A percentile compares a stretch with the other conserved stretches of the same genome.
These are phyloP conservation scores for Suillus occidentalis DNA, from an alignment of 768 basidiomycete species.

Conservation along the genomic window DNA sequence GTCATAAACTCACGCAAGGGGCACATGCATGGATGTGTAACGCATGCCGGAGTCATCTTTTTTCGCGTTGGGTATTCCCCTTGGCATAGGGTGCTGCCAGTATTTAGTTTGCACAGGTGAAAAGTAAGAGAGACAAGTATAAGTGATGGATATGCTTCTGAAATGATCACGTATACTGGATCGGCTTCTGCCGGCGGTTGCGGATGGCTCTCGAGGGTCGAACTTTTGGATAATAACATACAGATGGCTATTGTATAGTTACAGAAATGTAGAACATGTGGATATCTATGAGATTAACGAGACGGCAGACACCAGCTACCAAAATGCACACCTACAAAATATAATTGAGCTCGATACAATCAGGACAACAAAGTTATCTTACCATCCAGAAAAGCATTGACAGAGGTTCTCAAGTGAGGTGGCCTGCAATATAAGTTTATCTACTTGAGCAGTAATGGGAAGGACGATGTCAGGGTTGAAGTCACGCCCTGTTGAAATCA, in stretches of 20 bases:
- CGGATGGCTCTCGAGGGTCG: background rate
- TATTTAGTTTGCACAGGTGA: background rate
- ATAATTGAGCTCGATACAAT: conserved; percentile 3
- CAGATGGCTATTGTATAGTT: conserved; percentile 11
- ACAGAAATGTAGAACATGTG: conserved; percentile 21
- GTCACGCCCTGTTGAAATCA: conserved; percentile 65
- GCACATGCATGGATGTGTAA: conserved; percentile 81
- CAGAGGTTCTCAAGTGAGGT: conserved; percentile 94
- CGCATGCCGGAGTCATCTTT: conserved; percentile 81
- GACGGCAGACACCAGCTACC: conserved; percentile 40
- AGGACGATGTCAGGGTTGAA: conserved; percentile 84
- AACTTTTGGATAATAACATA: background rate
- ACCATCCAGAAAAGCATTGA: conserved; percentile 97
- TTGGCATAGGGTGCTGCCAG: conserved; percentile 52
- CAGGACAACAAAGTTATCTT: conserved; percentile 21
- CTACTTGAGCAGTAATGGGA: conserved; percentile 81
- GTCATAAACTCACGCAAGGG: conserved; percentile 54
- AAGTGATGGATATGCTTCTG: background rate
- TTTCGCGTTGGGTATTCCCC: conserved; percentile 79
- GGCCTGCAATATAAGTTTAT: conserved; percentile 90
- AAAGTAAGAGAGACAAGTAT: background rate
- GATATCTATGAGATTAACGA: conserved; percentile 16
- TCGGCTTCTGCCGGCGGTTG: conserved; percentile 3
- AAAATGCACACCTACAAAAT: conserved; percentile 66
- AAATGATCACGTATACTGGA: background rate